Evolutionary conservation across 2,329 filamentous ascomycete genomes (phyloP).

Genomic region (Chaetomium sp.): DNA sequence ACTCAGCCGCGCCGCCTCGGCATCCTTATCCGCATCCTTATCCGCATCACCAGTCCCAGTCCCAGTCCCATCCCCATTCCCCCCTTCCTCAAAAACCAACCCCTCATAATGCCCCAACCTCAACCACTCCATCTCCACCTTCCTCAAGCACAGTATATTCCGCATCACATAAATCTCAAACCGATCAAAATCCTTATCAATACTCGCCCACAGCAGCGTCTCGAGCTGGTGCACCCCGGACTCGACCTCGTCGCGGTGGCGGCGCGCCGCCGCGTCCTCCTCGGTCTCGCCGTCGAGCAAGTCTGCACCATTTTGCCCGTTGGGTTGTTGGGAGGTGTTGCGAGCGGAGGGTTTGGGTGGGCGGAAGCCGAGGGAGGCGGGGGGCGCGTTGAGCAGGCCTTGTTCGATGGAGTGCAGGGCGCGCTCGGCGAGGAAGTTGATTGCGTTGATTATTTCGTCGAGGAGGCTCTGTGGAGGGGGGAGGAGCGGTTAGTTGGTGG

Average conservation of each 20-base stretch:
- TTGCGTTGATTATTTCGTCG: constrained; percentile 96
- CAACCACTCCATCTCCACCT: constrained; percentile 76
- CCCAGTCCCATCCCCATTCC: neutral
- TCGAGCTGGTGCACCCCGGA: constrained; percentile 84
- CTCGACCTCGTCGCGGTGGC: constrained; percentile 73
- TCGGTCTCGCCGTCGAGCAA: neutral
- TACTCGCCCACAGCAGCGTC: constrained; percentile 76
- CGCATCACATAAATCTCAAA: constrained; percentile 88
- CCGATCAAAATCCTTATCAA: constrained; percentile 83
- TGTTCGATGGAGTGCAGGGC: constrained; percentile 86
- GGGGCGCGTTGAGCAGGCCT: constrained; percentile 73
- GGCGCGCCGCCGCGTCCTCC: constrained; percentile 47
- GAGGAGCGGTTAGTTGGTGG: constrained; percentile 13
- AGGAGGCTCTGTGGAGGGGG: constrained; percentile 69
- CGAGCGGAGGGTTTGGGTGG: constrained; percentile 44
- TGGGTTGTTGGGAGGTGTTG: neutral
- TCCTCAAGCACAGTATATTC: constrained; percentile 73
- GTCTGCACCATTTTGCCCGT: constrained; percentile 8
- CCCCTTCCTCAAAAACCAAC: constrained; percentile 48
- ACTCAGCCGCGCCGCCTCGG: constrained; percentile 49
- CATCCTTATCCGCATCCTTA: neutral
- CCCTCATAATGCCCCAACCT: constrained; percentile 82
- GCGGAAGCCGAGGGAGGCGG: constrained; percentile 79
- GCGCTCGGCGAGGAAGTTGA: constrained; percentile 91
- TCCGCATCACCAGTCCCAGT: too few relatives aligned